Percentiles rank a stretch among this genome's conserved stretches.
Conservation (phyloP, 1,284 basidiomycete species). For the Sutorius eximius region DNA sequence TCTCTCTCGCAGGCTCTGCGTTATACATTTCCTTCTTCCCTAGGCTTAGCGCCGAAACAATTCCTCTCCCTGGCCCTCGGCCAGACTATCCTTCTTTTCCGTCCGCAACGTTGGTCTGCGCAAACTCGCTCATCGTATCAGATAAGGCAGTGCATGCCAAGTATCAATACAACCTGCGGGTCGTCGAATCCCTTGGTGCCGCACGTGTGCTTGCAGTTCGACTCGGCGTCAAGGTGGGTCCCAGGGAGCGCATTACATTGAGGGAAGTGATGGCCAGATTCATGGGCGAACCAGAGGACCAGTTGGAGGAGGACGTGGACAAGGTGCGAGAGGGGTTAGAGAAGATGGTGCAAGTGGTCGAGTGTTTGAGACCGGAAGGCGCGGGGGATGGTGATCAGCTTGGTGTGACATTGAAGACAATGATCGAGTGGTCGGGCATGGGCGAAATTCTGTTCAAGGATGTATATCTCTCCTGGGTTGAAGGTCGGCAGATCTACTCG, state of each 20-base stretch:
- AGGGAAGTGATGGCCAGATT: conserved; percentile 54
- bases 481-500: conserved; percentile 50
- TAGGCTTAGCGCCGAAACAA: conserved; percentile 61
- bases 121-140: conserved; percentile 83
- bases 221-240: conserved; percentile 47
- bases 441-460: conserved; percentile 55
- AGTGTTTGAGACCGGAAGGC: conserved; percentile 49
- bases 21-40: conserved; percentile 84
- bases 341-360: conserved; percentile 49
- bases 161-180: conserved; percentile 81
- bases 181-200: conserved; percentile 81
- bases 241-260: conserved; percentile 51
- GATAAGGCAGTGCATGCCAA: conserved; percentile 79
- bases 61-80: conserved; percentile 54
- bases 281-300: conserved; percentile 43
- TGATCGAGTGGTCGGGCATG: conserved; percentile 68
- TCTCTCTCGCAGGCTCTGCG: conserved; percentile 66
- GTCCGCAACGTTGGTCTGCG: conserved; percentile 69
- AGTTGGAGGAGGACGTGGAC: conserved; percentile 42
- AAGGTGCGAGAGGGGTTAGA: conserved; percentile 50
- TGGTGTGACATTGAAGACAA: conserved; percentile 70
- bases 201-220: conserved; percentile 68
- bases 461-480: conserved; percentile 74
- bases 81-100: conserved; percentile 24
- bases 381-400: conserved; percentile 39